Conservation (phyloP, 176 grass and related monocot species). For the Secale cereale region DNA sequence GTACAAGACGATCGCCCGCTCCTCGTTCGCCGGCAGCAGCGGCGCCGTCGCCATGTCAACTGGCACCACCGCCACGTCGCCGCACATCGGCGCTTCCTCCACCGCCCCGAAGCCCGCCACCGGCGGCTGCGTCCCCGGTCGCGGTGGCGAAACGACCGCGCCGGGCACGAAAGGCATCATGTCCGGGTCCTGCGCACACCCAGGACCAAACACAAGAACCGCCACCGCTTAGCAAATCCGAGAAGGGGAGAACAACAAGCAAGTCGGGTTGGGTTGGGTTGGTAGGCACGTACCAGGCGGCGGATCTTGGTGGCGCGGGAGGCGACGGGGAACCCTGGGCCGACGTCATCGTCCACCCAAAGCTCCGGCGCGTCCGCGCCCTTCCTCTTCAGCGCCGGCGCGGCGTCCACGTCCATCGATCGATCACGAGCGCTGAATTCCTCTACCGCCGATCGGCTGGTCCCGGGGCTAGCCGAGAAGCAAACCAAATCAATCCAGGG, state of each 20-base stretch:
- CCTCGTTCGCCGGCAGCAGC: not conserved
- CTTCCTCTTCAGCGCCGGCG: slow-evolving; percentile 24
- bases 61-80: not conserved
- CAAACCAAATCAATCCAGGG: not conserved
- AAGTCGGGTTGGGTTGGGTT: no score
- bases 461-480: not conserved
- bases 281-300: not conserved
- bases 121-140: not conserved
- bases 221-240: no score
- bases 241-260: no score
- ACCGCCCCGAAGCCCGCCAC: not conserved
- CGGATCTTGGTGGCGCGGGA: slow-evolving; percentile 25
- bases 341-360: not conserved
- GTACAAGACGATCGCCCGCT: slow-evolving; percentile 37
- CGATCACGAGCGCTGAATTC: not conserved
- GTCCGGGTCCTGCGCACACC: not conserved
- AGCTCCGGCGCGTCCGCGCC: slow-evolving; percentile 4
- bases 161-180: not conserved
- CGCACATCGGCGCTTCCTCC: not conserved
- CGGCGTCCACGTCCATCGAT: not conserved
- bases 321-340: not conserved
- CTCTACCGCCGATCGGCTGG: not conserved
- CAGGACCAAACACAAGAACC: not conserved
- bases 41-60: not conserved
- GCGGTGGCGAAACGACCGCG: not conserved